phyloP scores from a whole-genome alignment of 2,329 filamentous ascomycete genomes.

The Microcera coccophila region DNA sequence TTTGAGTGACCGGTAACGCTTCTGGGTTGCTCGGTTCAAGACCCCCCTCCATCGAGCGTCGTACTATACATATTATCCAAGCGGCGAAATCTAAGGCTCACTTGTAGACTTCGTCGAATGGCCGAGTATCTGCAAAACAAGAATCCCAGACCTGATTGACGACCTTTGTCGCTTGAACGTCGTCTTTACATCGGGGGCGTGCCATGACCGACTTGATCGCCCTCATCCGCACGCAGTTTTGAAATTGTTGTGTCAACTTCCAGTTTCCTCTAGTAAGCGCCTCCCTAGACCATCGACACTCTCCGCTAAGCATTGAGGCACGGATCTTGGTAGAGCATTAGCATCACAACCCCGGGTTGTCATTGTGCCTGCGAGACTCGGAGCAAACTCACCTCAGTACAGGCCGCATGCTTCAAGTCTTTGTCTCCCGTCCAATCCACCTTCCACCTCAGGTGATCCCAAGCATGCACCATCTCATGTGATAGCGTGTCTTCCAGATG shows the following conservation, averaged over 20 bases:
- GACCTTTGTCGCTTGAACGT: conserved; percentile 78
- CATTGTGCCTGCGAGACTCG: neutral
- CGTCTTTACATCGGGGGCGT: conserved; percentile 76
- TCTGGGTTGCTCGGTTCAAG: conserved; percentile 2
- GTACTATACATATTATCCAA: conserved; percentile 22
- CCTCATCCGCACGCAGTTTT: conserved; percentile 80
- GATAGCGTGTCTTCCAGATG: conserved; percentile 91
- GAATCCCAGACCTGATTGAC: conserved; percentile 99
- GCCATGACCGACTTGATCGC: conserved; percentile 76
- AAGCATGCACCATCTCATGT: conserved; percentile 98
- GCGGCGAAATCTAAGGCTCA: conserved; percentile 35
- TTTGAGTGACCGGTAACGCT: conserved; percentile 17
- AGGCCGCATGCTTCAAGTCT: conserved; percentile 83
- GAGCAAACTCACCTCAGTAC: conserved; percentile 67
- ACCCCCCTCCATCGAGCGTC: conserved; percentile 6
- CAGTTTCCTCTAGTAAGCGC: conserved; percentile 81
- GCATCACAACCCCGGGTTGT: too few relatives aligned
- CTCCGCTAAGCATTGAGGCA: conserved; percentile 86
- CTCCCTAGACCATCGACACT: conserved; percentile 87
- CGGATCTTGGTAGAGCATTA: conserved; percentile 61
- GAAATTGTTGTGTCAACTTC: conserved; percentile 87
- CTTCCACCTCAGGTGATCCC: conserved; percentile 88
- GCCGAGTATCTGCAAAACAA: conserved; percentile 88
- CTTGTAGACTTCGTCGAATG: conserved; percentile 95
- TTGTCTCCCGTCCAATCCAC: conserved; percentile 70